Base-by-base conservation (phyloP, 331 rosid species). In the Prunus yedoensis region DNA sequence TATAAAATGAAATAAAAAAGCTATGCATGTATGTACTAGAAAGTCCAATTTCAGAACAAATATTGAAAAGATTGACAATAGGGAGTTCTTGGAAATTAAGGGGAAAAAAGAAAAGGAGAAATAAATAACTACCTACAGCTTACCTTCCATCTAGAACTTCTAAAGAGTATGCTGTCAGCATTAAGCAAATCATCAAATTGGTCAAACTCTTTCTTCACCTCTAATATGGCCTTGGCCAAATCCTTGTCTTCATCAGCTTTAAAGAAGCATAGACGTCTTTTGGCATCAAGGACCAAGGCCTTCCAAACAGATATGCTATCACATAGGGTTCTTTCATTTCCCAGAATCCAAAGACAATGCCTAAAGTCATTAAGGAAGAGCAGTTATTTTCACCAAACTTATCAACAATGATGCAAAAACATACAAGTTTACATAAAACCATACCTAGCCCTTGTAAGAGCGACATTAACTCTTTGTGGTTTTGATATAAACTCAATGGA, bases 381-480 rank as follows among this genome's bases (percentile, higher is more conserved):
- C 30, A 59, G 28, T 17, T 64, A 77, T 70, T 54, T 20, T 6
- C 12, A 79, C 25, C 46, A 51, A 18, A 38, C 45, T 46, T 4
- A 46, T 11, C 8, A 51, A 60, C 47, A 30, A 32, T 41, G 12
- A 49, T 20, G 15, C 15, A 9, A 50, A 59, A 23, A 0, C 25
- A 32, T 43, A 27, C 25, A 50, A 49, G 4, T 46, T 50, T 13
- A 20, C 18, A 62, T 63, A 23, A 77, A 16, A 41, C 12, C 64
- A 63, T 82, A 90, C 96, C 93, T 88, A 3, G 96, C 93, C 74
- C 93, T 85, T 47, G 96, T 90, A 51, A 90, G 89, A 76, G 90
- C 79, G 72, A 90, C 93, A 86, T 90, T 90, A 35, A 77, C 72
- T 80, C 93, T 88, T 60, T 86, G 89, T 14, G 47, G 80, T 75